phyloP scores from a whole-genome alignment of 2,329 filamentous ascomycete genomes.

The Westerdykella sp. region DNA sequence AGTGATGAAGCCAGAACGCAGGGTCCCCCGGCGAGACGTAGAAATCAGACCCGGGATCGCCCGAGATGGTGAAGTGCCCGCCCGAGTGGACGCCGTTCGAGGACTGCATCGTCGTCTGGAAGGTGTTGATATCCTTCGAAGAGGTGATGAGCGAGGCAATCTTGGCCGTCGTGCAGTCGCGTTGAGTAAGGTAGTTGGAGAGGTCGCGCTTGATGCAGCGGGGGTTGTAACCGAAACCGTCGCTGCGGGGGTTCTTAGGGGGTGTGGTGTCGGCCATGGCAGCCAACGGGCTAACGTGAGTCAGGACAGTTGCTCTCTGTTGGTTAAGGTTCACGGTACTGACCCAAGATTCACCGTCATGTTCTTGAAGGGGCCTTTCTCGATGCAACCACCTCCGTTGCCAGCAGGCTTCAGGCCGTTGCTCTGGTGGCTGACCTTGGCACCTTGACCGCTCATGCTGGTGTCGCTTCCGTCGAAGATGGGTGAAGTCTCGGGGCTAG shows the following conservation, averaged over 20 bases:
- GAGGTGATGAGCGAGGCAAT: conserved; percentile 22
- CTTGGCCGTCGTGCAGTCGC: conserved; percentile 24
- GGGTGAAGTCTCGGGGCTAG: conserved; percentile 44
- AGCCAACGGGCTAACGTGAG: conserved; percentile 16
- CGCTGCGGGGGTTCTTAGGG: conserved; percentile 35
- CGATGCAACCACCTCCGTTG: conserved; percentile 52
- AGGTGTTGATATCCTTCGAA: conserved; percentile 27
- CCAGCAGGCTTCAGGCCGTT: conserved; percentile 41
- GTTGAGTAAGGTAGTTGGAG: conserved; percentile 21
- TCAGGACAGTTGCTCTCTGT: conserved; percentile 1
- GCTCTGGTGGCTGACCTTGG: conserved; percentile 21
- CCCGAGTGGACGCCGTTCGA: conserved; percentile 38
- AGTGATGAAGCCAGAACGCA: conserved; percentile 45
- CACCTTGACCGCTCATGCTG: conserved; percentile 45
- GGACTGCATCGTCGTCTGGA: conserved; percentile 37
- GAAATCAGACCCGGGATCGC: conserved; percentile 43
- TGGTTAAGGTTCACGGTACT: background rate
- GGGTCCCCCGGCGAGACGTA: conserved; percentile 45
- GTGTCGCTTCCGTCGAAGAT: conserved; percentile 54
- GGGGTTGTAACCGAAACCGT: conserved; percentile 33
- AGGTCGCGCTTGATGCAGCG: conserved; percentile 40
- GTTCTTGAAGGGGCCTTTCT: conserved; percentile 46
- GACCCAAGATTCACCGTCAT: conserved; percentile 30
- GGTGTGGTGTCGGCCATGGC: conserved; percentile 18
- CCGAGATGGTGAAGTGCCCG: conserved; percentile 43